These are phyloP conservation scores for Obelidium mucronatum DNA, from an alignment of 192 early-diverging fungal species.

Conservation along the genomic window DNA sequence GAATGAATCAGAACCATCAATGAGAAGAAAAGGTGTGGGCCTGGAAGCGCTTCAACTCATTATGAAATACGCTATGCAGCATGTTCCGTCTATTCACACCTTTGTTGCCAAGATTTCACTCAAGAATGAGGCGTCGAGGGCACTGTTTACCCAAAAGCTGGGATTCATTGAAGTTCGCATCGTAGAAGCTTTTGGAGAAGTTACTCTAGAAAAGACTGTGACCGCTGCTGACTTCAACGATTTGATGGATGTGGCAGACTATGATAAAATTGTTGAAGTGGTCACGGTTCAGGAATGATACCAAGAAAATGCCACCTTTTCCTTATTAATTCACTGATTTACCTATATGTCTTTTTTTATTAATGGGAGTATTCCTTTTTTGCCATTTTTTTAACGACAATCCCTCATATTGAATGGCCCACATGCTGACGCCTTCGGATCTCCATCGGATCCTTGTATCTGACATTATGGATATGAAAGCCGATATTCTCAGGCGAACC, in stretches of 20 bases:
- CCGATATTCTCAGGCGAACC: no score
- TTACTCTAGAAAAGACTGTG: slow-evolving; percentile 59
- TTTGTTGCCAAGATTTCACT: slow-evolving; percentile 74
- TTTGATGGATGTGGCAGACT: not conserved
- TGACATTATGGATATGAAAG: no score
- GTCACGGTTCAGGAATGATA: no score
- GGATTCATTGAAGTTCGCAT: slow-evolving; percentile 59
- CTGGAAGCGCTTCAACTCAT: slow-evolving; percentile 65
- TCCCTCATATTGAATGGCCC: no score
- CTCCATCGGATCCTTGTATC: no score
- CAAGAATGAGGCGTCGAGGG: slow-evolving; percentile 65
- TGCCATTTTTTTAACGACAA: no score
- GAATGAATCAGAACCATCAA: slow-evolving; percentile 30
- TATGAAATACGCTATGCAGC: slow-evolving; percentile 65
- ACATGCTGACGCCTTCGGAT: no score
- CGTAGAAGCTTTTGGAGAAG: slow-evolving; percentile 73
- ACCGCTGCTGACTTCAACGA: not conserved
- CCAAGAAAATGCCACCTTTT: no score
- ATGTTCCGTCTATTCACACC: slow-evolving; percentile 52
- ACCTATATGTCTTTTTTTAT: no score
- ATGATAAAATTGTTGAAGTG: not conserved
- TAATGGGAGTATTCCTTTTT: no score
- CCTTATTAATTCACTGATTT: no score
- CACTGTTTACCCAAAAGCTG: slow-evolving; percentile 65
- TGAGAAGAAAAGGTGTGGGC: slow-evolving; percentile 60